phyloP scores from a whole-genome alignment of 805 yeast genomes.

The Candida hispaniensis region DNA sequence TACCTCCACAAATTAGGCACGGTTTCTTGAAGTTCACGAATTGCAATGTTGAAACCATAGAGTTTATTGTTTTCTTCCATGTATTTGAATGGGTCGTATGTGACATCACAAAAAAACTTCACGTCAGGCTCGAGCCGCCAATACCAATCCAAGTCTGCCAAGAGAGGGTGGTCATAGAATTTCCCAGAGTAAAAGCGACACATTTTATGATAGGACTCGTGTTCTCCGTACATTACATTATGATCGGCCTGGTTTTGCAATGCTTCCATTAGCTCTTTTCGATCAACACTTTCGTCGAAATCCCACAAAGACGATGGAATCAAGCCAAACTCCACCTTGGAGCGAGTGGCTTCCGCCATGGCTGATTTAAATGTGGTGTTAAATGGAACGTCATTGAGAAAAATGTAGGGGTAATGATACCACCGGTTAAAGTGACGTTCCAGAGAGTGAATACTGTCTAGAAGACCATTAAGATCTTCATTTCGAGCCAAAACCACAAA shows the following conservation, averaged over 20 bases:
- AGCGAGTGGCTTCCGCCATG: constrained; percentile 43
- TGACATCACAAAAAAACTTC: constrained; percentile 77
- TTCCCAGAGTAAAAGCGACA: constrained; percentile 84
- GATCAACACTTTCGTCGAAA: constrained; percentile 42
- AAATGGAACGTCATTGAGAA: constrained; percentile 73
- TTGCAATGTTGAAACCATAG: constrained; percentile 76
- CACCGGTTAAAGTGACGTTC: constrained; percentile 89
- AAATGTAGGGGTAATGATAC: constrained; percentile 89
- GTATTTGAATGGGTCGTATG: constrained; percentile 81
- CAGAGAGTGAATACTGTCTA: constrained; percentile 57
- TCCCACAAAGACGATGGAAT: constrained; percentile 58
- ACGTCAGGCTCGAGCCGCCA: constrained; percentile 96
- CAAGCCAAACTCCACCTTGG: constrained; percentile 61
- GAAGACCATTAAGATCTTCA: constrained; percentile 65
- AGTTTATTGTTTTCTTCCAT: constrained; percentile 60
- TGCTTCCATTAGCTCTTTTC: constrained; percentile 40
- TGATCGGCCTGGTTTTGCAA: constrained; percentile 72
- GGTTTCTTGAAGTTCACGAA: constrained; percentile 70
- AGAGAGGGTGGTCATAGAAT: constrained; percentile 70
- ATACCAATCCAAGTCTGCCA: constrained; percentile 71
- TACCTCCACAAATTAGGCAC: constrained; percentile 71
- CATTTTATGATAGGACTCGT: constrained; percentile 84
- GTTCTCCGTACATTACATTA: constrained; percentile 70
- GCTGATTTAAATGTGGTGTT: constrained; percentile 47
- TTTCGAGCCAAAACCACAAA: constrained; percentile 78